phyloP scores from a whole-genome alignment of 2,329 filamentous ascomycete species.

The Claviceps sp. region DNA sequence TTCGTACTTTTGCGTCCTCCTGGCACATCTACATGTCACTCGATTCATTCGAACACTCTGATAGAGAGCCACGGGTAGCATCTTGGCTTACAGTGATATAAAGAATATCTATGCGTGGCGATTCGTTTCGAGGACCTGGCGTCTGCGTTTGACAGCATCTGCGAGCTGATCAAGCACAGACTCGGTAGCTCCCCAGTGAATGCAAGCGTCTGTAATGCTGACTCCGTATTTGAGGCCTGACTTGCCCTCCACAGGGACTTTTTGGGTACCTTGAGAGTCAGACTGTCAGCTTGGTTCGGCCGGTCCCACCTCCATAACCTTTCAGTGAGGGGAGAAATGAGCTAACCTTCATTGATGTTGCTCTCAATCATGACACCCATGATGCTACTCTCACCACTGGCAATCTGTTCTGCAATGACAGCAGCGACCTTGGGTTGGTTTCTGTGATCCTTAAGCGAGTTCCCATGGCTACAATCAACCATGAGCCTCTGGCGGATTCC shows the following conservation, averaged over 20 bases:
- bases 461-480: slow-evolving; percentile 97
- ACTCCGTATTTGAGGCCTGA: slow-evolving; percentile 72
- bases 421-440: slow-evolving; percentile 77
- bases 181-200: slow-evolving; percentile 80
- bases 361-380: slow-evolving; percentile 98
- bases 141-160: slow-evolving; percentile 64
- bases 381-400: slow-evolving; percentile 74
- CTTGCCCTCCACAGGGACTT: slow-evolving; percentile 73
- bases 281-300: neutral
- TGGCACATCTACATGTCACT: too few species aligned
- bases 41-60: too few species aligned
- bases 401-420: slow-evolving; percentile 69
- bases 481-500: slow-evolving; percentile 63
- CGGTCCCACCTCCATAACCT: too few species aligned
- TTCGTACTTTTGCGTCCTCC: too few species aligned
- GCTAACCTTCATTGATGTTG: slow-evolving; percentile 69
- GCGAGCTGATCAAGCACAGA: slow-evolving; percentile 74
- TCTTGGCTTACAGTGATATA: too few species aligned
- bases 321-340: neutral
- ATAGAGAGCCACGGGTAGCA: too few species aligned
- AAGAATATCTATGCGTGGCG: neutral
- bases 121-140: slow-evolving; percentile 22
- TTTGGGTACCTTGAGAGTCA: slow-evolving; percentile 45
- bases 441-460: slow-evolving; percentile 92
- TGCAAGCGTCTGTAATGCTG: slow-evolving; percentile 92